Conservation (phyloP, 2,329 filamentous ascomycete genomes). For the Alternaria brassicae region DNA sequence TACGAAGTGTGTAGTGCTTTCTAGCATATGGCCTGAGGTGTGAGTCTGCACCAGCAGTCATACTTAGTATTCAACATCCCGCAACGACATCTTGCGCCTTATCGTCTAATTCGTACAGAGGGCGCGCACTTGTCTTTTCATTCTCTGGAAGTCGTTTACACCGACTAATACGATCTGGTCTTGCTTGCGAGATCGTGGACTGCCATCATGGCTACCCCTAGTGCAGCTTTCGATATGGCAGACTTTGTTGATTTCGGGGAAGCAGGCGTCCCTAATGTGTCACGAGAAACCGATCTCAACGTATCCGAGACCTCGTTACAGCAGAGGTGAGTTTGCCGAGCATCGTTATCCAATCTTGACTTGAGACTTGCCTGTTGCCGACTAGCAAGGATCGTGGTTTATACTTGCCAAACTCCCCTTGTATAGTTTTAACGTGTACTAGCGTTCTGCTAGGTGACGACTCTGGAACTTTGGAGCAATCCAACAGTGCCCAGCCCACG, state of each 20-base stretch:
- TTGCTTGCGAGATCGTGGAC: conserved; percentile 7
- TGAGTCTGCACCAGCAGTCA: conserved; percentile 15
- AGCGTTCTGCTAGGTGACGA: conserved; percentile 10
- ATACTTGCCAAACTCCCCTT: not conserved
- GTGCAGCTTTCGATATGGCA: conserved; percentile 41
- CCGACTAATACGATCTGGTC: not conserved
- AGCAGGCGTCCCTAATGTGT: conserved; percentile 41
- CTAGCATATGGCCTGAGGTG: conserved; percentile 7
- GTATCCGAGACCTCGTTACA: conserved; percentile 2
- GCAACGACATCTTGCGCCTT: conserved; percentile 27
- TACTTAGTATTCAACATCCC: conserved; percentile 20
- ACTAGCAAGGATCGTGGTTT: not conserved
- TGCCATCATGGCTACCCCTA: conserved; percentile 38
- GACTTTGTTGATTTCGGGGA: conserved; percentile 52
- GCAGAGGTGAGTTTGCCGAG: conserved; percentile 23
- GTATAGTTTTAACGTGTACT: conserved; percentile 11
- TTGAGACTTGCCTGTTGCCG: not conserved
- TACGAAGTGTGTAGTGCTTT: conserved; percentile 10
- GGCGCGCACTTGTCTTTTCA: conserved; percentile 26
- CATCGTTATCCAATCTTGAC: not conserved
- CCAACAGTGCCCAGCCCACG: conserved; percentile 12
- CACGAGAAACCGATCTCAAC: conserved; percentile 17
- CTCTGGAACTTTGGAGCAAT: conserved; percentile 11
- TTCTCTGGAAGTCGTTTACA: not conserved
- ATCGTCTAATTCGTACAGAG: conserved; percentile 21